phyloP scores from a whole-genome alignment of 2,329 filamentous ascomycete species.

The Cercospora sp. region DNA sequence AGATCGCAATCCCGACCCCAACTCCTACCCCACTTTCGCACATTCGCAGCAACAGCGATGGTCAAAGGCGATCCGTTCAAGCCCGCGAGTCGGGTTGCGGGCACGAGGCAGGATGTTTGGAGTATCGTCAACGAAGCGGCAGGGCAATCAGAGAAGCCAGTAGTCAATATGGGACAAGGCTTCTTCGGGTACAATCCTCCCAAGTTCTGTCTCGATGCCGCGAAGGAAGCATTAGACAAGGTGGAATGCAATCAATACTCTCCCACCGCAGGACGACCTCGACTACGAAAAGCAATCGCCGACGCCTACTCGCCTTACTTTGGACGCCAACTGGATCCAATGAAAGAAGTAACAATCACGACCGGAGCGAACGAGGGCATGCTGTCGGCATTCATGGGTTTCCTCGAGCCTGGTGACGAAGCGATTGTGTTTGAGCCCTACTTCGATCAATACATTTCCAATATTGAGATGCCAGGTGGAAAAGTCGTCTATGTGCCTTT shows the following conservation, averaged over 20 bases:
- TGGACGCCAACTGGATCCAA: constrained; percentile 76
- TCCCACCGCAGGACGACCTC: constrained; percentile 86
- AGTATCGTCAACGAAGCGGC: constrained; percentile 68
- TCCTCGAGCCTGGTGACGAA: constrained; percentile 90
- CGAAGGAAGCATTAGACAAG: constrained; percentile 81
- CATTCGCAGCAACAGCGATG: constrained; percentile 32
- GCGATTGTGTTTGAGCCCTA: constrained; percentile 98
- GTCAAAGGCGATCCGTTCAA: constrained; percentile 45
- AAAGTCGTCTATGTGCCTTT: constrained; percentile 95
- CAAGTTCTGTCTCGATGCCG: constrained; percentile 83
- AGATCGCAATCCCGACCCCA: not conserved
- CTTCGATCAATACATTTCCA: constrained; percentile 98
- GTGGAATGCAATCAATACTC: constrained; percentile 99
- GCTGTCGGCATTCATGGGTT: constrained; percentile 97
- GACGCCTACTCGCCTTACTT: constrained; percentile 90
- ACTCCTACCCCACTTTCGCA: constrained; percentile 3
- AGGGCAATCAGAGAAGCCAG: constrained; percentile 62
- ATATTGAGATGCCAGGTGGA: constrained; percentile 97
- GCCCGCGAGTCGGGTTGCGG: constrained; percentile 56
- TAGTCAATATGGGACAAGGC: constrained; percentile 69
- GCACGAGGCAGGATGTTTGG: constrained; percentile 61
- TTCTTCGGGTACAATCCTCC: constrained; percentile 96
- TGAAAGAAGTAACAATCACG: constrained; percentile 92
- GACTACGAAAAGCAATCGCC: constrained; percentile 88
- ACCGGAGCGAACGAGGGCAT: constrained; percentile 91